phyloP scores from a whole-genome alignment of 2,329 filamentous ascomycete species.

The Boeremia lycopersici region DNA sequence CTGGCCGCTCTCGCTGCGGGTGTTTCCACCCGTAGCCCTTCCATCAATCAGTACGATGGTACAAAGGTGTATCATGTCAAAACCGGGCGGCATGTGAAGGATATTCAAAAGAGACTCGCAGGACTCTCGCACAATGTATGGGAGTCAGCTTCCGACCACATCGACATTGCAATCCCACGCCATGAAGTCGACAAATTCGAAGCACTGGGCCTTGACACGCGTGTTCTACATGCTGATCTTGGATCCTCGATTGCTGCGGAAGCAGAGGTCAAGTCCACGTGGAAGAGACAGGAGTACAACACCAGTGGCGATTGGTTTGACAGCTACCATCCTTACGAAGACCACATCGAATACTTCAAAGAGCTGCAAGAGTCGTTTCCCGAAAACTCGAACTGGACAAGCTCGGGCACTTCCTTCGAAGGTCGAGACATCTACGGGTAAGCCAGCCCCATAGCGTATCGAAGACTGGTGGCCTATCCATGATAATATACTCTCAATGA shows the following conservation, averaged over 20 bases:
- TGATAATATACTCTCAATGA: too few species aligned
- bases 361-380: slow-evolving; percentile 35
- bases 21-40: slow-evolving; percentile 32
- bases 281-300: slow-evolving; percentile 30
- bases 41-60: slow-evolving; percentile 45
- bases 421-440: slow-evolving; percentile 38
- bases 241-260: slow-evolving; percentile 52
- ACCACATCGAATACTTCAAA: slow-evolving; percentile 30
- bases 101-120: slow-evolving; percentile 44
- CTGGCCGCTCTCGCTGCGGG: slow-evolving; percentile 24
- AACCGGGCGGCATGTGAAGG: slow-evolving; percentile 39
- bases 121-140: slow-evolving; percentile 46
- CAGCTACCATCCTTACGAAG: slow-evolving; percentile 41
- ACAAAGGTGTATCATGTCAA: slow-evolving; percentile 51
- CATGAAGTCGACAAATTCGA: slow-evolving; percentile 49
- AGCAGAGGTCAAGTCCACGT: slow-evolving; percentile 49
- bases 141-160: slow-evolving; percentile 43
- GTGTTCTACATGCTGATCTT: slow-evolving; percentile 53
- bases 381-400: slow-evolving; percentile 38
- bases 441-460: background rate
- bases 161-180: slow-evolving; percentile 53
- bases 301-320: slow-evolving; percentile 36
- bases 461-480: background rate
- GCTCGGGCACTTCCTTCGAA: slow-evolving; percentile 38
- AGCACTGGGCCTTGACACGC: slow-evolving; percentile 41